Base-by-base conservation (phyloP, 805 yeast genomes). In the Spathaspora passalidarum region DNA sequence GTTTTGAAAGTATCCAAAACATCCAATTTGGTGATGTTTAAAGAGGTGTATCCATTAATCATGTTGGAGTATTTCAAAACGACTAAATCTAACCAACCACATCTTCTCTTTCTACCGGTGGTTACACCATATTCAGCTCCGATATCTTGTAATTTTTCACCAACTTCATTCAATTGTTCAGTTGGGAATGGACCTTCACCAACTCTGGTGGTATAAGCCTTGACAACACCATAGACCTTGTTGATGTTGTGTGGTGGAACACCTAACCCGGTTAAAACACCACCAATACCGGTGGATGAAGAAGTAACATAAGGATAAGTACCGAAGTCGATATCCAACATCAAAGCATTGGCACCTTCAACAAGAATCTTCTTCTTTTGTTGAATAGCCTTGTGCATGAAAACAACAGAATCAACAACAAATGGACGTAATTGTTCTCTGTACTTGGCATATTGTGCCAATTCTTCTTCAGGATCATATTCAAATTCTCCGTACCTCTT, bases 111-210 rank as follows among this genome's bases (percentile, higher is more conserved):
- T 75, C 99, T 85, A 56, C 99, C 99, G 32, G 99, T 94, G 53
- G 99, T 94, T 56, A 94, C 99, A 70, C 99, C 99, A 60, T 65
- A 88, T 72, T 94, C 99, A 48, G 91, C 96, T 60, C 99, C 99
- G 52, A 94, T 88, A 38, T 76, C 70, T 68, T 94, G 99, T 62
- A 94, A 76, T 54, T 81, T 80, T 59, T 87, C 96, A 61, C 99
- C 99, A 40, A 74, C 81, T 32, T 72, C 82, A 66, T 92, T 90
- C 63, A 91, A 79, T 66, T 91, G 98, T 72, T 94, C 99, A 47
- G 98, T 85, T 51, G 99, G 97, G 86, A 94, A 94, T 25, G 99
- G 99, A 54, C 99, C 99, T 64, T 91, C 98, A 59, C 99, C 99
- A 46, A 94, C 99, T 71, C 99, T 84, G 32, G 99, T 94, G 39